Evolutionary conservation across 2,329 filamentous ascomycete species (phyloP), one percentile per base, ranked within the genome.

Genomic region (Trichophyton verrucosum): DNA sequence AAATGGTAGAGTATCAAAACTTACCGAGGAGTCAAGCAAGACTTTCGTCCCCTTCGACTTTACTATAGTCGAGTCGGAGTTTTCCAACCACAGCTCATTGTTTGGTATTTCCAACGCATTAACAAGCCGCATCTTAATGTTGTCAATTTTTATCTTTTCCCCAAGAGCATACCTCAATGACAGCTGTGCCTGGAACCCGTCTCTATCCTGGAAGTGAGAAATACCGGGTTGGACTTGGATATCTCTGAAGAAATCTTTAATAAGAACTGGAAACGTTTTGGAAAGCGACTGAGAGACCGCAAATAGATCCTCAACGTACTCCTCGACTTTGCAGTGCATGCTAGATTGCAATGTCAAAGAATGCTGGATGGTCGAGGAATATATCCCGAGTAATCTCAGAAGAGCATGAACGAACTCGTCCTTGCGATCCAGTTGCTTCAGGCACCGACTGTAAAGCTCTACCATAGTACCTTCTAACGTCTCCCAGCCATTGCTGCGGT

Each of bases 381-480:
- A 74, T 61, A 72, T 73, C 11, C 72, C 68, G 46, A 76, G 75
- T 1, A 96, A 76, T 67, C 87, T 87, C 13, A 96, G 77, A 7
- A 89, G 80, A 7, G 88, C 85, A 24, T 83, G 82, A 15, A 91
- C 84, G 68, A 91, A 95, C 64, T 95, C 89, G 59, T 92, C 87
- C 62, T 85, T 84, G 13, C 85, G 83, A 57, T 87, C 80, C 30
- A 96, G 80, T 66, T 89, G 82, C 65, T 88, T 86, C 30, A 99
- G 79, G 71, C 91, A 97, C 57, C 83, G 82, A 0, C 88, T 83
- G 70, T 96, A 94, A 80, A 96, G 87, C 65, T 89, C 83, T 4
- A 97, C 80, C 81, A 96, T 88, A 0, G 87, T 87, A 2, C 90
- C 78, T 69, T 97, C 91, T 11, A 96, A 78, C 0, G 86, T 77